Conservation (phyloP, 352 stramenopile genomes). For the Globisporangium cystogenes region DNA sequence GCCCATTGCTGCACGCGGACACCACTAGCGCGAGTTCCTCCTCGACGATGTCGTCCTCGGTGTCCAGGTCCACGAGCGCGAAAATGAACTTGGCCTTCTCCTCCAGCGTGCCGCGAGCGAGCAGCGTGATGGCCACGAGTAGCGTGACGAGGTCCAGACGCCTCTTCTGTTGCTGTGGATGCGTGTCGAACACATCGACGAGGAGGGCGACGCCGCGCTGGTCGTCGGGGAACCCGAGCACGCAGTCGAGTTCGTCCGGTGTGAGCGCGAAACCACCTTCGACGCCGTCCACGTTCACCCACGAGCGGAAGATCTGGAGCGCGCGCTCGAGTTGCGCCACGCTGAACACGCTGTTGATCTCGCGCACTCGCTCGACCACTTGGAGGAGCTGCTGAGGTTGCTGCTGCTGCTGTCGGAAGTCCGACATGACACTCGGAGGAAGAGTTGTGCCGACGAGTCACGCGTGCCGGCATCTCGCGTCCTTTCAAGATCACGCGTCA, state of each 20-base stretch:
- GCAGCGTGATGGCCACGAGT: constrained; percentile 29
- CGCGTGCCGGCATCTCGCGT: neutral
- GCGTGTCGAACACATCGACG: constrained; percentile 30
- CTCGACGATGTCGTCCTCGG: constrained; percentile 70
- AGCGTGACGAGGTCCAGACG: constrained; percentile 57
- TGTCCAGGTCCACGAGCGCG: constrained; percentile 62
- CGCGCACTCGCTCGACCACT: constrained; percentile 28
- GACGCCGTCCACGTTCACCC: constrained; percentile 40
- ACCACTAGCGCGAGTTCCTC: constrained; percentile 63
- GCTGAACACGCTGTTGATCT: constrained; percentile 36
- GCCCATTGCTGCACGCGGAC: constrained; percentile 37
- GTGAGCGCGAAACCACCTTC: constrained; percentile 62
- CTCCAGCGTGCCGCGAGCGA: constrained; percentile 43
- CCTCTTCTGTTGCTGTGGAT: neutral
- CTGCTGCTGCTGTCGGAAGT: neutral
- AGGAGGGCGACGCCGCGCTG: constrained; percentile 38
- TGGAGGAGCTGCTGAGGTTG: neutral
- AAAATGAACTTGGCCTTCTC: constrained; percentile 60
- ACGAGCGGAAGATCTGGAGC: constrained; percentile 46
- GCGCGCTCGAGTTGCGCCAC: constrained; percentile 52
- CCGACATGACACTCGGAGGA: neutral
- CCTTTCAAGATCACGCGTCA: neutral
- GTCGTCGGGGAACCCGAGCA: constrained; percentile 42
- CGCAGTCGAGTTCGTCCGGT: constrained; percentile 50
- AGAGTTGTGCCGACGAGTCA: neutral